Evolutionary conservation across 768 basidiomycete species (phyloP).

Genomic region (Xerocomellus dryophilus): DNA sequence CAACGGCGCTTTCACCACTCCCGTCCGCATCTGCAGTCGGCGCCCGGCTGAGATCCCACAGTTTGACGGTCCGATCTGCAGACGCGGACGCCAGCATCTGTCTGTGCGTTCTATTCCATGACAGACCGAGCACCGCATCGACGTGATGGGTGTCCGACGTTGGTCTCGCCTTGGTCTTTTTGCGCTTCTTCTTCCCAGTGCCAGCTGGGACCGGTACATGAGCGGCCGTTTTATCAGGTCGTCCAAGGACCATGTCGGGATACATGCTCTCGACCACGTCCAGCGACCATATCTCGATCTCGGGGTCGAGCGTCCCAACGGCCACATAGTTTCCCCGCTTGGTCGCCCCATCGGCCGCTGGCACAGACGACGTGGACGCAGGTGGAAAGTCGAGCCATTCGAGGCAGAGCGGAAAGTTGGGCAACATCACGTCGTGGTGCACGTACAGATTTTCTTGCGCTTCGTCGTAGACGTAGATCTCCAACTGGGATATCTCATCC

Average conservation of each 20-base stretch:
- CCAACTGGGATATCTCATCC: slow-evolving; percentile 93
- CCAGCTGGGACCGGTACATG: slow-evolving; percentile 77
- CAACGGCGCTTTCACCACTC: slow-evolving; percentile 41
- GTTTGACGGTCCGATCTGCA: slow-evolving; percentile 93
- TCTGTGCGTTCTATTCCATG: slow-evolving; percentile 90
- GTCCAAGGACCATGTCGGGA: slow-evolving; percentile 86
- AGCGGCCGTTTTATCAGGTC: slow-evolving; percentile 78
- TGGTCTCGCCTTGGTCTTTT: slow-evolving; percentile 70
- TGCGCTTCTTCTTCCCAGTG: slow-evolving; percentile 97
- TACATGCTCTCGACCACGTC: slow-evolving; percentile 94
- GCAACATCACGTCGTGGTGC: slow-evolving; percentile 97
- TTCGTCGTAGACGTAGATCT: slow-evolving; percentile 95
- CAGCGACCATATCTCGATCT: slow-evolving; percentile 98
- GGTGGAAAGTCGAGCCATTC: slow-evolving; percentile 99
- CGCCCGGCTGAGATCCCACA: slow-evolving; percentile 89
- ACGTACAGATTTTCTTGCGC: slow-evolving; percentile 87
- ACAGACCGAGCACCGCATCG: slow-evolving; percentile 88
- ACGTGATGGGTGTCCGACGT: slow-evolving; percentile 74
- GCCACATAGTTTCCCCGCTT: slow-evolving; percentile 86
- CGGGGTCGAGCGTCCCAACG: slow-evolving; percentile 94
- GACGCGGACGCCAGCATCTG: slow-evolving; percentile 89
- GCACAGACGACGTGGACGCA: slow-evolving; percentile 42
- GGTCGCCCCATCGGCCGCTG: slow-evolving; percentile 29
- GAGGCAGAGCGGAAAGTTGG: slow-evolving; percentile 95
- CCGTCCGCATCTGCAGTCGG: slow-evolving; percentile 49